Evolutionary conservation across 225 moss, liverwort and hornwort genomes (phyloP), one percentile per base, ranked within the genome.

Genomic region (Marchantia paleacea): DNA sequence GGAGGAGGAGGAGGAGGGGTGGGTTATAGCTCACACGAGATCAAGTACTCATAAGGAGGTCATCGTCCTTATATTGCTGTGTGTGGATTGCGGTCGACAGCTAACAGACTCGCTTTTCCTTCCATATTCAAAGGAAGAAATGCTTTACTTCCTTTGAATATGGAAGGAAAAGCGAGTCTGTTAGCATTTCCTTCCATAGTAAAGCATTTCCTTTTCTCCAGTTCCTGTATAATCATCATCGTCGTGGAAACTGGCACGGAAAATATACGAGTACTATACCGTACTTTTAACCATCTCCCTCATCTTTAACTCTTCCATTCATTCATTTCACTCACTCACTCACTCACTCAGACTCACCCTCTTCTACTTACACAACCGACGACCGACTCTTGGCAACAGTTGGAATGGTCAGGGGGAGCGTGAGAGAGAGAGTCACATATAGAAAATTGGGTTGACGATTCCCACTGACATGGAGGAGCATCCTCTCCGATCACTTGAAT

Each of bases 11-110:
- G 68, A 68, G 29, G 26, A 28, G 57, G 66, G 68, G 68, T 31
- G 68, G 68, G 68, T 68, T 68, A 68, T 68, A 68, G 68, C 68
- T 68, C 68, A 25, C 68, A 68, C 68, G 68, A 68, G 30, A 68
- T 68, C 12, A 68, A 14, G 68, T 68, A 68, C 68, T 68, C 68
- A 68, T 68, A 5, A 68, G 29, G 68, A 68, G 29, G 68, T 68
- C 68, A 68, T 68, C 68, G 29, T 29, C 68, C 29, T 65, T 65
- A 65, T 65, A 65, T 65, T 29, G 68, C 29, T 30, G 16, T 68
- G 68, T 31, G 68, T 30, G 68, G 57, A 57, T 57, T 68, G 66
- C 12, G 22, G 66, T 68, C 30, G 68, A 68, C 68, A 68, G 68
- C 68, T 68, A 68, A 68, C 68, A 30, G 68, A 66, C 68, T 68